Percentiles rank a stretch among this genome's conserved stretches.
Conservation (phyloP, 202 grass and related monocot species). For the Schoenoplectus tabernaemontani region DNA sequence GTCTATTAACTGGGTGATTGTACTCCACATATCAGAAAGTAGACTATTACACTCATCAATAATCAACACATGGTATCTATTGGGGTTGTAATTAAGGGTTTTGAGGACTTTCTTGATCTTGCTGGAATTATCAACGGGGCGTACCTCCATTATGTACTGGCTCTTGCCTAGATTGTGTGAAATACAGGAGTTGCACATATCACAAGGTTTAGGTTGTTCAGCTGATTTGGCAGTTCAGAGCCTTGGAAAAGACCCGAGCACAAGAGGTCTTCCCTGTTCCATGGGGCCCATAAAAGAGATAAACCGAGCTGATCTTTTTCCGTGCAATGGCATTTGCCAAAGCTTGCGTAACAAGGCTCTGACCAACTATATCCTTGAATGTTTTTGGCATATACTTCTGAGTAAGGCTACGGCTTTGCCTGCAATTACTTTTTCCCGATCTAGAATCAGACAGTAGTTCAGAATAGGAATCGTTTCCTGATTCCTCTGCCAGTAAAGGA, state of each 20-base stretch:
- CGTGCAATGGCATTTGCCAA: conserved; percentile 71
- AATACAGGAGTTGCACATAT: conserved; percentile 72
- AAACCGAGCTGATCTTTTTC: conserved; percentile 61
- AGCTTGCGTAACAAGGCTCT: conserved; percentile 76
- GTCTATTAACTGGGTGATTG: conserved; percentile 60
- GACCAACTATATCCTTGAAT: conserved; percentile 84
- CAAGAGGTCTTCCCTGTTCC: conserved; percentile 92
- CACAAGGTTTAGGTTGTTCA: conserved; percentile 73
- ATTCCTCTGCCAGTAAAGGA: conserved; percentile 28
- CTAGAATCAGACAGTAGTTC: conserved; percentile 39
- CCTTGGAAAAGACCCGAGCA: conserved; percentile 82
- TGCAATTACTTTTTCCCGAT: conserved; percentile 45
- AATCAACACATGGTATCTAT: conserved; percentile 57
- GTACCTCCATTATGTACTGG: conserved; percentile 67
- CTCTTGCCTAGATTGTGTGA: conserved; percentile 68
- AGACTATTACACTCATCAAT: conserved; percentile 74
- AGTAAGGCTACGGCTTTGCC: conserved; percentile 49
- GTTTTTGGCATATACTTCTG: conserved; percentile 83
- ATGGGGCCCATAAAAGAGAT: conserved; percentile 80
- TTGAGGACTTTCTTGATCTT: conserved; percentile 60
- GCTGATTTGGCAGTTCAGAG: conserved; percentile 76
- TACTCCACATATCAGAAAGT: conserved; percentile 54
- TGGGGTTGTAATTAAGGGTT: conserved; percentile 46
- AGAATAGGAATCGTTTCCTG: conserved; percentile 28
- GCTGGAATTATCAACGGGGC: conserved; percentile 43